Evolutionary conservation across 257 asterid genomes (phyloP), one percentile per base, ranked within the genome.

Genomic region (Capsicum chinense): DNA sequence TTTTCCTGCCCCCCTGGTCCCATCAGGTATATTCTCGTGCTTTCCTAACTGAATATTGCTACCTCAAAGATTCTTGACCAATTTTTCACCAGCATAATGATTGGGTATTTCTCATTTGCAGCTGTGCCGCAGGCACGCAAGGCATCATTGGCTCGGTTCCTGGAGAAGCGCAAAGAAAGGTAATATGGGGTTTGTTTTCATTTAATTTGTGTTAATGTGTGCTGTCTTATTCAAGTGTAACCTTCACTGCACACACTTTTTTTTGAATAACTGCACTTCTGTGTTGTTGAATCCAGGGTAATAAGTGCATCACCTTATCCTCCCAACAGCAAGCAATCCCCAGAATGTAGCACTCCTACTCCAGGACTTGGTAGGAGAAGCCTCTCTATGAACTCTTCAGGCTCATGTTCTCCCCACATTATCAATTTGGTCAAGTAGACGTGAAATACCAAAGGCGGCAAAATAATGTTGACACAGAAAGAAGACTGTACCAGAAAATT

Each of bases 101-200:
- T 42, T 39, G 48, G 37, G 44, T 82, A 47, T 42, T 84, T 82
- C 33, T 44, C 81, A 2, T 83, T 83, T 84, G 81, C 89, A 95
- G 97, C 95, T 11, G 98, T 94, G 71, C 99, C 99, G 44, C 99
- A 95, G 86, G 93, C 90, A 83, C 98, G 99, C 15, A 85, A 90
- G 87, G 97, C 95, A 86, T 94, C 99, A 67, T 84, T 95, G 90
- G 96, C 95, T 68, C 95, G 97, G 54, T 95, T 95, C 84, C 83
- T 95, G 91, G 99, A 95, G 93, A 95, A 92, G 91, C 98, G 99
- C 86, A 93, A 91, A 85, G 99, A 93, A 84, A 93, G 99, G 99
- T 95, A 90, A 86, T 71, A 21, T 7, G 14, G 62, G 9, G 48
- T 4, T 26, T 78, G 33, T 52, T 74, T 74, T 74, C 62, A 74